A percentile compares a stretch with the other conserved stretches of the same genome.
Evolutionary conservation across 805 yeast species (phyloP).

Genomic region (Yamadazyma philogaea): DNA sequence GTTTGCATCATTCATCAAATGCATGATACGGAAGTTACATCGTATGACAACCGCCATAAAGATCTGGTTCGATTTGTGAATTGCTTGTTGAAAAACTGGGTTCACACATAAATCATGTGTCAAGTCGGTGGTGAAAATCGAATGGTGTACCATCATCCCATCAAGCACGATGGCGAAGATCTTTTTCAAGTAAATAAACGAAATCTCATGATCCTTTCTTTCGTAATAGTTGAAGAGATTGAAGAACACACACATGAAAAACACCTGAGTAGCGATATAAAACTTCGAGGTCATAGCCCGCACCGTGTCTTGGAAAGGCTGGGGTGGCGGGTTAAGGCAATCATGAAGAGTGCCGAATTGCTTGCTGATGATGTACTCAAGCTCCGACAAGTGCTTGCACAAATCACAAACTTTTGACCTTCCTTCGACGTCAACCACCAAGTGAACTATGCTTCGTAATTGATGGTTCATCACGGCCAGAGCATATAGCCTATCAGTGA

Average conservation of each 20-base stretch:
- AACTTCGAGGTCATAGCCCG: slow-evolving; percentile 23
- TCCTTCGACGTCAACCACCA: slow-evolving; percentile 39
- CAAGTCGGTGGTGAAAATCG: slow-evolving; percentile 28
- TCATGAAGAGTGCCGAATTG: slow-evolving; percentile 27
- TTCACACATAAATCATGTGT: slow-evolving; percentile 39
- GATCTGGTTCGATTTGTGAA: slow-evolving; percentile 32
- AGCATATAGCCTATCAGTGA: slow-evolving; percentile 29
- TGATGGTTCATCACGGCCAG: slow-evolving; percentile 27
- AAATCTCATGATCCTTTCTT: slow-evolving; percentile 27
- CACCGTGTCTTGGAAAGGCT: slow-evolving; percentile 8
- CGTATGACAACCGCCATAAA: slow-evolving; percentile 29
- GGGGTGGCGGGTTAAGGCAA: slow-evolving; percentile 16
- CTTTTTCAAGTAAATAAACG: slow-evolving; percentile 38
- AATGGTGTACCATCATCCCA: slow-evolving; percentile 36
- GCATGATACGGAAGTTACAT: slow-evolving; percentile 27
- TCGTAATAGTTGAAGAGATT: slow-evolving; percentile 43
- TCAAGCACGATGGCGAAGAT: slow-evolving; percentile 24
- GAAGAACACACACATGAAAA: slow-evolving; percentile 38
- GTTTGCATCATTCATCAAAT: slow-evolving; percentile 18
- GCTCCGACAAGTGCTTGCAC: slow-evolving; percentile 26
- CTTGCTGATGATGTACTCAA: slow-evolving; percentile 32
- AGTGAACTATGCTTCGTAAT: slow-evolving; percentile 31
- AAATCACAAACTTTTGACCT: slow-evolving; percentile 38
- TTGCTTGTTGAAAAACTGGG: slow-evolving; percentile 30
- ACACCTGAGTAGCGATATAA: slow-evolving; percentile 27